Conservation (phyloP, 2,329 filamentous ascomycete species). For the Beauveria brongniartii region DNA sequence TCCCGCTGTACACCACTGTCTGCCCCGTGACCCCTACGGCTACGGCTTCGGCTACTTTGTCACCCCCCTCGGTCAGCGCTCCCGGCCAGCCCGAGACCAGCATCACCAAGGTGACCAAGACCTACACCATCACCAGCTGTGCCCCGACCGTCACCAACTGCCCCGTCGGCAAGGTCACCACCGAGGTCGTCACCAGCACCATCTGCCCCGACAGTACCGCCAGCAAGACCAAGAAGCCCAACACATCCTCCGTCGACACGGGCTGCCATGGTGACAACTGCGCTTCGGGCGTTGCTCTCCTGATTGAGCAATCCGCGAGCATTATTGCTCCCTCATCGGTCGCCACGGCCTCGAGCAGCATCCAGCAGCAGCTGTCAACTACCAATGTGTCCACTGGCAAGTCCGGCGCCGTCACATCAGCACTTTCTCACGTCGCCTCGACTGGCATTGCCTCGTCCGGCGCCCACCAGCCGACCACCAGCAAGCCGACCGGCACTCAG, state of each 20-base stretch:
- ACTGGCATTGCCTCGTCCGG: not conserved
- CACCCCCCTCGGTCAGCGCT: not conserved
- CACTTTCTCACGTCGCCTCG: not conserved
- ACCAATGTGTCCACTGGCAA: not conserved
- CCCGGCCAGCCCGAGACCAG: slow-evolving; percentile 15
- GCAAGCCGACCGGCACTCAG: not conserved
- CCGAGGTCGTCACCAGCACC: slow-evolving; percentile 10
- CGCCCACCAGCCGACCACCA: not conserved
- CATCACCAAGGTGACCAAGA: slow-evolving; percentile 4
- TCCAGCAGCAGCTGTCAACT: not conserved
- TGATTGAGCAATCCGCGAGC: not conserved
- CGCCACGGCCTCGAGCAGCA: not conserved
- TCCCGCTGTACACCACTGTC: slow-evolving; percentile 6
- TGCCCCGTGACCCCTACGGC: not conserved
- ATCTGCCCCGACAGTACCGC: not conserved
- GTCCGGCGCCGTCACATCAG: not conserved
- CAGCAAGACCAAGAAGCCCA: not conserved
- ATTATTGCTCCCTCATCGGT: not conserved
- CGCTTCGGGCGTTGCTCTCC: not conserved
- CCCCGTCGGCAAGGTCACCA: slow-evolving; percentile 24
- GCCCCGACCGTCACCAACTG: slow-evolving; percentile 23
- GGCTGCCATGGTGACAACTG: not conserved
- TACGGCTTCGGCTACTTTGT: not conserved
- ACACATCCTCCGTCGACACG: not conserved
- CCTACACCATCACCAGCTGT: slow-evolving; percentile 26